Evolutionary conservation across 805 yeast species (phyloP), one percentile per base, ranked within the genome.

Genomic region (Cyberlindnera japonica): DNA sequence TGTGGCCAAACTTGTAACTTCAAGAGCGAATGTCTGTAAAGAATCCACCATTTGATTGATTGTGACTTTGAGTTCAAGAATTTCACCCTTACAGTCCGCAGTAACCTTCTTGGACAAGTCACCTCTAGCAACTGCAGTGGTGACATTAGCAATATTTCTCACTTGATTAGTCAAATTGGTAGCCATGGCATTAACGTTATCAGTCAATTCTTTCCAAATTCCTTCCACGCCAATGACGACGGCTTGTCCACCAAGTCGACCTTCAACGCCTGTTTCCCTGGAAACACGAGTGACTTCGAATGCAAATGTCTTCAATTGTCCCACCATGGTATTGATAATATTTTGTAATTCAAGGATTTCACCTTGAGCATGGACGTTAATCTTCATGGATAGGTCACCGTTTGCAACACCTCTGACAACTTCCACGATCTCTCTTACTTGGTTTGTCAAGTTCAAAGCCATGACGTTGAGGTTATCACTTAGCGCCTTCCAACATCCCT

Each of bases 41-140:
- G 91, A 79, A 59, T 87, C 95, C 72, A 87, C 95, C 96, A 87
- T 87, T 67, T 84, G 83, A 61, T 87, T 87, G 64, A 87, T 87
- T 11, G 96, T 87, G 41, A 81, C 75, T 55, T 87, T 87, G 59
- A 87, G 73, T 44, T 89, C 93, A 48, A 87, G 71, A 53, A 87
- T 85, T 59, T 87, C 95, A 40, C 95, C 95, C 61, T 86, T 91
- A 24, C 95, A 95, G 56, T 83, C 93, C 16, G 87, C 95, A 40
- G 81, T 87, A 23, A 86, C 95, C 55, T 85, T 85, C 54, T 85
- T 85, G 22, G 88, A 77, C 52, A 86, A 68, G 57, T 86, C 95
- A 35, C 95, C 95, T 75, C 79, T 82, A 10, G 95, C 93, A n/a
- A 86, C 95, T 10, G 91, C 85, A 29, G 84, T 82, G 15, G 87